Base-by-base conservation (phyloP, 2,329 filamentous ascomycete species). In the Ophiostoma perfectum region DNA sequence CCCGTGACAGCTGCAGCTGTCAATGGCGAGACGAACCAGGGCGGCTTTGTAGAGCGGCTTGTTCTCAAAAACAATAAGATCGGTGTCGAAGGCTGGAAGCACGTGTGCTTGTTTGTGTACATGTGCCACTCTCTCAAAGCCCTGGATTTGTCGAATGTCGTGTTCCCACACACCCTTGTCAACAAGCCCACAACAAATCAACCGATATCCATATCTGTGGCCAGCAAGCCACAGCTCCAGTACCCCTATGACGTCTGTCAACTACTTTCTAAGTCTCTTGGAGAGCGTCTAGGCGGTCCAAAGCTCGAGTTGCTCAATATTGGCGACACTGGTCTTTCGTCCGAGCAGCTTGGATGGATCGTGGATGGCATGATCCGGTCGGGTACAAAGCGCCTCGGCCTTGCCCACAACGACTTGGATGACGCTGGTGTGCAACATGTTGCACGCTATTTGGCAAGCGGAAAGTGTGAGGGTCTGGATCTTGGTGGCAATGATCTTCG, bases 61-160 rank as follows among this genome's bases (percentile, higher is more conserved):
- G 90, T 92, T 1, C 79, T 99, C 58, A 97, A 96, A 79, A 92
- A 96, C 78, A 98, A 98, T 76, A 94, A 93, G 74, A 89, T 98
- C 70, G 90, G 92, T 0, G 82, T 84, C 0, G 90, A 96, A 71
- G 95, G 94, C 16, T 99, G 95, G 95, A 93, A 90, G 74, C 88
- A 98, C 75, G 88, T 98, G 69, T 90, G 90, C 55, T 81, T 97
- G 6, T 99, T 98, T 76, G 83, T 97, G 66, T 92, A 97, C 78
- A 89, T 97, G 81, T 97, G 92, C 73, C 89, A 88, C 71, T 93
- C 93, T 0, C 82, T 99, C 68, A 93, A 93, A 77, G 90, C 86
- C 5, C 85, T 98, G 38, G 95, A 99, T 76, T 77, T 98, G 41
- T 96, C 93, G 0, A 90, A 91, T 74, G 89, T 97, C 69, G 85